phyloP scores from a whole-genome alignment of 2,329 filamentous ascomycete species.

The Colletotrichum noveboracense region DNA sequence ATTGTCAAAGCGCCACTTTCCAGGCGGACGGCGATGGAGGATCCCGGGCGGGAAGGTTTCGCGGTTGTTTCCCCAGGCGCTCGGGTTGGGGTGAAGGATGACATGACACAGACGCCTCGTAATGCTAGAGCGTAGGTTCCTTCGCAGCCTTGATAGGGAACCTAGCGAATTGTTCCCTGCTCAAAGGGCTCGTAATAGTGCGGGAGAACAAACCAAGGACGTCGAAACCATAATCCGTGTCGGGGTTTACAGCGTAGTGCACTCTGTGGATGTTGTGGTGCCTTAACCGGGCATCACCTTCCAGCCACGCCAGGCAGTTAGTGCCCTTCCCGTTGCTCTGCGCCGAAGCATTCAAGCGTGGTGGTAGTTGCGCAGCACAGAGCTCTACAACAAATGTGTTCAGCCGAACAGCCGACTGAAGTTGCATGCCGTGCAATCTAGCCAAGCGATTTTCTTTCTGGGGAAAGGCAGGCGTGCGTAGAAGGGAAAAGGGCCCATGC shows the following conservation, averaged over 20 bases:
- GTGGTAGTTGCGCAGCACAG: neutral
- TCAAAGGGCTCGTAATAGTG: neutral
- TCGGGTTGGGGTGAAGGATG: neutral
- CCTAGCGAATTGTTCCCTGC: neutral
- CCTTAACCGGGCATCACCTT: neutral
- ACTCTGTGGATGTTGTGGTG: neutral
- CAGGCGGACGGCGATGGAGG: neutral
- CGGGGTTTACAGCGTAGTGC: neutral
- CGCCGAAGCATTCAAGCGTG: neutral
- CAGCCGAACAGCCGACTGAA: neutral
- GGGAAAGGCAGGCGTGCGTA: neutral
- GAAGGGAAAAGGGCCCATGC: neutral
- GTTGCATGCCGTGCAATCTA: neutral
- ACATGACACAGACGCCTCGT: neutral
- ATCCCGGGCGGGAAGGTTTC: neutral
- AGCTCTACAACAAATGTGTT: neutral
- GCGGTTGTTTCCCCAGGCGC: slow-evolving; percentile 11
- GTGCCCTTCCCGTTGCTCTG: neutral
- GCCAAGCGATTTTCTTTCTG: slow-evolving; percentile 1
- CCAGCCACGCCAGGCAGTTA: neutral
- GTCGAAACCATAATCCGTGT: neutral
- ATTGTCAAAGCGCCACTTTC: neutral
- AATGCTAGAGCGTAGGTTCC: neutral
- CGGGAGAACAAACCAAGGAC: neutral
- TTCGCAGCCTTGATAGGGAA: neutral